Evolutionary conservation across 2,329 filamentous ascomycete species (phyloP).

Genomic region (Fusarium avenaceum): DNA sequence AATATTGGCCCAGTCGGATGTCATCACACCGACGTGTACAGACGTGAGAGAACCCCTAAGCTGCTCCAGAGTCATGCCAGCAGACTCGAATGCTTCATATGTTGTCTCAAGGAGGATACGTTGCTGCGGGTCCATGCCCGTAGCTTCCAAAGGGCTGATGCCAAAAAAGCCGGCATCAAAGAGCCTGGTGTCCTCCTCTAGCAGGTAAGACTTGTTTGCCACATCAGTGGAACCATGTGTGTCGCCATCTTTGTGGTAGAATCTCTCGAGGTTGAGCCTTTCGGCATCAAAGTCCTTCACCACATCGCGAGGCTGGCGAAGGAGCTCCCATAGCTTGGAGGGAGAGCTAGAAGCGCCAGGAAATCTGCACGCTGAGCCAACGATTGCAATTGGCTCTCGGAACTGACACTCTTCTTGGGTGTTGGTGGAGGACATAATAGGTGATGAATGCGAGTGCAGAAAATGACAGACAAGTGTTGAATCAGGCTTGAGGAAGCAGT

Average conservation of each 20-base stretch:
- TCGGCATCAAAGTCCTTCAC: not conserved
- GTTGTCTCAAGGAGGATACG: slow-evolving; percentile 6
- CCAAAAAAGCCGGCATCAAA: slow-evolving; percentile 8
- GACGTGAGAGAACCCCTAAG: not conserved
- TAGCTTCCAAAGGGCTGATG: slow-evolving; percentile 9
- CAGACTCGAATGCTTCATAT: slow-evolving; percentile 2
- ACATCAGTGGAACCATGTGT: slow-evolving; percentile 18
- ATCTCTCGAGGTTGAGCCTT: slow-evolving; percentile 16
- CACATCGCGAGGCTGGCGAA: slow-evolving; percentile 9
- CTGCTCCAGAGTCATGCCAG: not conserved
- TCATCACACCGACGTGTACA: slow-evolving; percentile 1
- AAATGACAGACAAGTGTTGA: not conserved
- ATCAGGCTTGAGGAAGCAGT: not conserved
- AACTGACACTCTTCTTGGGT: not conserved
- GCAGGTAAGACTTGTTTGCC: not conserved
- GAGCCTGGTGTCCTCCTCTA: slow-evolving; percentile 3
- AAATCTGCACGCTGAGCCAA: slow-evolving; percentile 16
- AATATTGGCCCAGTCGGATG: not conserved
- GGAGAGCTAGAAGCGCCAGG: slow-evolving; percentile 9
- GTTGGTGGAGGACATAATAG: not conserved
- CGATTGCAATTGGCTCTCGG: slow-evolving; percentile 14
- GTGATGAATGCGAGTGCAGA: not conserved
- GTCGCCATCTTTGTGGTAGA: slow-evolving; percentile 8
- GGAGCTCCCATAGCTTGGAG: slow-evolving; percentile 24
- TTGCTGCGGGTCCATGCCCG: slow-evolving; percentile 17